These are phyloP conservation scores for Neurospora sp. DNA, from an alignment of 495 filamentous ascomycete species.

Conservation along the genomic window DNA sequence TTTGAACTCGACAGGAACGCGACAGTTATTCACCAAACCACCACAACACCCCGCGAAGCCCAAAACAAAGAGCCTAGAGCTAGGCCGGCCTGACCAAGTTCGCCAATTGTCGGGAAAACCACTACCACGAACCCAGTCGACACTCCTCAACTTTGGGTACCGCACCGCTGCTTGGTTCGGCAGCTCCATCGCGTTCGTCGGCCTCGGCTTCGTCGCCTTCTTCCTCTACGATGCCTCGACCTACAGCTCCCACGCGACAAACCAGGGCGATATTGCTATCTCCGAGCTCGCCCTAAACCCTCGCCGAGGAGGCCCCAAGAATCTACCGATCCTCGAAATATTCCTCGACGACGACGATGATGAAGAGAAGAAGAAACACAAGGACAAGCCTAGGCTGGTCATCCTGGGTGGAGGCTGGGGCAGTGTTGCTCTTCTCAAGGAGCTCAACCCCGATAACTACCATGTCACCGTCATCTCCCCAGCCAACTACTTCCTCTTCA, in stretches of 20 bases:
- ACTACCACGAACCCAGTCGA: conserved; percentile 34
- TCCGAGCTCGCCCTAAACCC: conserved; percentile 75
- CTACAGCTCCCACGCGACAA: conserved; percentile 55
- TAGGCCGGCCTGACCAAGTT: not conserved
- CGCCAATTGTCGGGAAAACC: conserved; percentile 39
- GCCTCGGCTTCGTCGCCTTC: conserved; percentile 57
- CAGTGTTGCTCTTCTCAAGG: conserved; percentile 83
- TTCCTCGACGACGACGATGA: conserved; percentile 81
- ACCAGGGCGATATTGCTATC: conserved; percentile 63
- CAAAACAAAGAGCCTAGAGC: not conserved
- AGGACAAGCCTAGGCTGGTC: conserved; percentile 83
- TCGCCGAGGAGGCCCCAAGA: conserved; percentile 83
- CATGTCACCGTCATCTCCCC: conserved; percentile 92
- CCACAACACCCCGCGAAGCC: not conserved
- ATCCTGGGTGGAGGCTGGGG: conserved; percentile 95
- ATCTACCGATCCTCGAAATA: conserved; percentile 80
- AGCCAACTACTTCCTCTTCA: conserved; percentile 94
- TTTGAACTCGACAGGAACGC: not conserved
- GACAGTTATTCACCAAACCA: not conserved
- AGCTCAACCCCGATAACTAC: conserved; percentile 79
- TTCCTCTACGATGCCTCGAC: conserved; percentile 93
- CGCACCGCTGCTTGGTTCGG: conserved; percentile 41
- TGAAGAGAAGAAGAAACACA: conserved; percentile 53
- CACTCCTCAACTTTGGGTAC: conserved; percentile 38
- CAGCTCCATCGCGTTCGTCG: conserved; percentile 34